Base-by-base conservation (phyloP, 1,284 basidiomycete genomes). In the Vanrija sp. region DNA sequence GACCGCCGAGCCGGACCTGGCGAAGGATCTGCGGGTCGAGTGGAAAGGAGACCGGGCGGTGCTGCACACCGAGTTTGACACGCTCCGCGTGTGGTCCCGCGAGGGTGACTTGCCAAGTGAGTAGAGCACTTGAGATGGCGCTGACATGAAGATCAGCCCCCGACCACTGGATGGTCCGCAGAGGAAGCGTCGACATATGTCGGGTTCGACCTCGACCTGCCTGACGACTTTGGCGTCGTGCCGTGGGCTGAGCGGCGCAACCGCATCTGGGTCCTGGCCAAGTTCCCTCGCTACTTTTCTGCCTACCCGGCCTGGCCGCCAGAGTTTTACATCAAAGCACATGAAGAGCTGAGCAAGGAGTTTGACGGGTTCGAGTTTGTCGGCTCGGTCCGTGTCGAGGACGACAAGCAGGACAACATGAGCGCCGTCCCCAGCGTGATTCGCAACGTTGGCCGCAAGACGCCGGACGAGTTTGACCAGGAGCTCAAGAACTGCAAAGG, bases 321-420 rank as follows among this genome's bases (percentile, higher is more conserved):
- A 4, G 31, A 12, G 12, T 31, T 31, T 14, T 31, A 31, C 31
- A 31, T 14, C 31, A 14, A 12, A 14, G 60, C 53, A 12, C 49
- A 49, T 19, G 19, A 39, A 2, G 60, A 64, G 24, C 51, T 66
- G 12, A 41, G 38, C 8, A 24, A 45, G 12, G 60, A 63, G 48
- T 66, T 60, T 47, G 57, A 58, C 1, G 62, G 59, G 23, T 63
- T 66, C 24, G 58, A 66, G 48, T 66, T 66, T 44, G 60, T 63
- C 12, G 31, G 31, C 31, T 9, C 31, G 12, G 15, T 31, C 12
- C 31, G 12, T 14, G 31, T 12, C 12, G 12, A 31, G 12, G 31
- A 31, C 31, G 9, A 9, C 12, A 14, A 14, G 4, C 31, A 31
- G 15, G 31, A 31, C 15, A 31, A 31, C 10, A 31, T 31, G 9